Base-by-base conservation (phyloP, 176 grass and related monocot species). In the Triticum timopheevii region DNA sequence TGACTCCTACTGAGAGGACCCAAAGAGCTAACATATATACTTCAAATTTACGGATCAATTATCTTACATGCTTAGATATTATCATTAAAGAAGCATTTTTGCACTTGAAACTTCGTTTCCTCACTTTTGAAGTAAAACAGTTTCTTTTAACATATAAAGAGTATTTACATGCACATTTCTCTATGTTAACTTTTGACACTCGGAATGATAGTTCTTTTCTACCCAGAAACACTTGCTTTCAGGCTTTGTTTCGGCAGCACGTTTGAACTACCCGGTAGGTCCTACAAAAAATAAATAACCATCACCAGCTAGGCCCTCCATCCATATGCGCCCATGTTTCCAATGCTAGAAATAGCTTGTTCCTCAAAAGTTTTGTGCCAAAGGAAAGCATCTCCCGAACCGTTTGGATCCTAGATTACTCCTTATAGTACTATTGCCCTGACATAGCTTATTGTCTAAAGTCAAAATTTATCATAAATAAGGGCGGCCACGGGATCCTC, bases 381-480 rank as follows among this genome's bases (percentile, higher is more conserved):
- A 27, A 3, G 1, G 5, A 65, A 30, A 11, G 54, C n/a, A 23
- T 23, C 38, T 34, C 13, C 52, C 7, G 3, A 71, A 69, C 62
- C 33, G 76, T 10, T 10, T 12, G 13, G 80, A 61, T 77, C 15
- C 3, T 61, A 59, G 2, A 64, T 28, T 61, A 39, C 38, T 38
- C 22, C 4, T 40, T 80, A 16, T 38, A 17, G n/a, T 35, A 83
- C 16, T 17, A 16, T 15, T 54, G 40, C 20, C 71, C 2, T 40
- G 54, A 6, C 8, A 31, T 33, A 24, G 12, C 27, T 8, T 23
- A 19, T 44, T 30, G 31, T 15, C 6, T 67, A 15, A 76, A 23
- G 66, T 81, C 61, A 80, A 85, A 25, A 10, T 72, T 24, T 85
- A 80, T 64, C 66, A 73, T 79, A 54, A 16, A 65, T 84, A 62